Conservation (phyloP, 768 basidiomycete species). For the Boletus vinaceobasis region DNA sequence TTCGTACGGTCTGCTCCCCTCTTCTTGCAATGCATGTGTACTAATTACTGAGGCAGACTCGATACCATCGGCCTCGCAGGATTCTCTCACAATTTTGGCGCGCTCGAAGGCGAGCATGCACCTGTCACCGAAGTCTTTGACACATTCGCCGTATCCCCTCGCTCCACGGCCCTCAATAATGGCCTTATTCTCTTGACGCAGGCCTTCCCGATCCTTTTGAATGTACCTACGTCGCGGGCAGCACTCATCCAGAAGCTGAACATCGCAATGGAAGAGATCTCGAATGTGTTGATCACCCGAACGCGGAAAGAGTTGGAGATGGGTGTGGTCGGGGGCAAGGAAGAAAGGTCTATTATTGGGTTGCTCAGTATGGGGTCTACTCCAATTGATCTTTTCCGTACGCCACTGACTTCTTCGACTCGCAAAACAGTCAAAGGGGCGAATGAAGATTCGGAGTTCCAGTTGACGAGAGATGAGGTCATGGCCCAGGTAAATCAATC, state of each 20-base stretch:
- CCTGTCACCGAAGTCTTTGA: constrained; percentile 41
- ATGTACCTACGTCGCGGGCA: constrained; percentile 35
- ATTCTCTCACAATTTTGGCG: too few species aligned
- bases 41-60: neutral
- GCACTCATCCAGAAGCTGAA: constrained; percentile 29
- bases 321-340: constrained; percentile 15
- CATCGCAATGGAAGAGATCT: constrained; percentile 37
- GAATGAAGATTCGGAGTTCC: constrained; percentile 18
- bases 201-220: constrained; percentile 33
- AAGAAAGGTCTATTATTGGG: constrained; percentile 26
- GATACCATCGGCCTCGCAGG: neutral
- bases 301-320: constrained; percentile 32
- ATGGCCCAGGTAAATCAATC: constrained; percentile 19
- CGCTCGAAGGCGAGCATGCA: constrained; percentile 43
- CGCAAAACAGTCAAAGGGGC: constrained; percentile 35
- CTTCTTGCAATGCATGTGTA: neutral
- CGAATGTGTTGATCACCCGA: constrained; percentile 36
- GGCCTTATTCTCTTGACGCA: constrained; percentile 36
- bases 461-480: constrained; percentile 28
- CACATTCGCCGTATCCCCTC: constrained; percentile 25
- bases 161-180: constrained; percentile 21
- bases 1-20: neutral
- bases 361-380: constrained; percentile 15
- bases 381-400: constrained; percentile 13
- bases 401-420: neutral